These are phyloP conservation scores for Colletotrichum sublineola DNA, from an alignment of 2,329 filamentous ascomycete species.

Conservation along the genomic window DNA sequence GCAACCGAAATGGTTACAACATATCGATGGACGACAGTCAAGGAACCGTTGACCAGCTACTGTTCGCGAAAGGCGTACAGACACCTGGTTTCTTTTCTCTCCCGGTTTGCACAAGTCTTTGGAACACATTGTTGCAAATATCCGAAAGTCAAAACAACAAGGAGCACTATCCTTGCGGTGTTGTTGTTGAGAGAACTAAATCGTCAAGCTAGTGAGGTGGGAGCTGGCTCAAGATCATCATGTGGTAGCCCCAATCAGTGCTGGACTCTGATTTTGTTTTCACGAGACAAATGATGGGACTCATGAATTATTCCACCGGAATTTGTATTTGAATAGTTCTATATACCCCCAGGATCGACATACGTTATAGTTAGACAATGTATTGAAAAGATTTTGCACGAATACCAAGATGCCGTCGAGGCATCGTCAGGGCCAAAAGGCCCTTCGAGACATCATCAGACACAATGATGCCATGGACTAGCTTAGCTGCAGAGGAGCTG, in stretches of 20 bases:
- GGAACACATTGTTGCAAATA: constrained; percentile 22
- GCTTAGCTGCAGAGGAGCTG: rapidly evolving
- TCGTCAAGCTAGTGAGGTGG: neutral
- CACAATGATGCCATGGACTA: neutral
- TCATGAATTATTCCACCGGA: neutral
- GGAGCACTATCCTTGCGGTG: constrained; percentile 11
- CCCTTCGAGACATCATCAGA: neutral
- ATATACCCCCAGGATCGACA: neutral
- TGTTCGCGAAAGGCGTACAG: constrained; percentile 1
- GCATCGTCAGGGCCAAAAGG: neutral
- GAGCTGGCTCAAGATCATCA: neutral
- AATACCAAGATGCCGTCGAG: neutral
- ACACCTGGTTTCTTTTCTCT: constrained; percentile 29
- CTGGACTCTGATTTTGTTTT: neutral
- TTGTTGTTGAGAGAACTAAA: constrained; percentile 8
- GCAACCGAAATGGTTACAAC: constrained; percentile 30
- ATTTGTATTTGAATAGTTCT: neutral
- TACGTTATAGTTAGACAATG: no score
- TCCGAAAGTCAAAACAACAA: neutral
- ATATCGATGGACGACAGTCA: constrained; percentile 10
- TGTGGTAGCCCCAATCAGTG: neutral
- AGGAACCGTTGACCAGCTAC: constrained; percentile 14
- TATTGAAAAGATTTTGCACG: neutral
- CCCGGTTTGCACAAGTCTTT: constrained; percentile 27
- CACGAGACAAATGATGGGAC: neutral